These are phyloP conservation scores for Dendrobium nobile DNA, from an alignment of 106 monocot genomes.

Conservation along the genomic window DNA sequence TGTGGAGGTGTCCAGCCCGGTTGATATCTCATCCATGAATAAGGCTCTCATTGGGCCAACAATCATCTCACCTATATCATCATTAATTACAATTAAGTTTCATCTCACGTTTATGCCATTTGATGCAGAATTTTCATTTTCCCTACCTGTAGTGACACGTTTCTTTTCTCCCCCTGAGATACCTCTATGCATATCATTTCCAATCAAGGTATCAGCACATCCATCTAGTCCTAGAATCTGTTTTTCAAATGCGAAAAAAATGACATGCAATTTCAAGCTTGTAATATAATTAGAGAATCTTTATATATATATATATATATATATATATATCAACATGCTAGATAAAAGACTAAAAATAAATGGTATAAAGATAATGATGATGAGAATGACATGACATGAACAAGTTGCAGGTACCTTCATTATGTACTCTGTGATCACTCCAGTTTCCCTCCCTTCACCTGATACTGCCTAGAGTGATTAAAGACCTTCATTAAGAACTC, in stretches of 20 bases:
- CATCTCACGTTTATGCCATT: neutral
- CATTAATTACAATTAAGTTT: neutral
- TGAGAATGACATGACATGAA: too few species aligned
- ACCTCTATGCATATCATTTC: constrained; percentile 33
- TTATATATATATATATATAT: too few species aligned
- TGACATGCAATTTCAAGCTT: neutral
- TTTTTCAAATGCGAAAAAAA: neutral
- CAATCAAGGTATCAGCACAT: constrained; percentile 36
- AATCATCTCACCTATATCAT: constrained; percentile 10
- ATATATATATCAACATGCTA: neutral
- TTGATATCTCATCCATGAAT: constrained; percentile 28
- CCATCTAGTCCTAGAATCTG: constrained; percentile 37
- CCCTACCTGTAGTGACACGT: constrained; percentile 37
- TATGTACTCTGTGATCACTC: constrained; percentile 34
- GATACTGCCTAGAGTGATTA: constrained; percentile 17
- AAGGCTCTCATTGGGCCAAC: constrained; percentile 17
- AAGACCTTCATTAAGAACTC: neutral
- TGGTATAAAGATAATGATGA: too few species aligned
- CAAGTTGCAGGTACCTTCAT: constrained; percentile 17
- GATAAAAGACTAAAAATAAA: neutral
- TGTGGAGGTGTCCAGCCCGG: constrained; percentile 16
- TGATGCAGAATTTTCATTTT: neutral
- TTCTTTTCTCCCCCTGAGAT: constrained; percentile 42
- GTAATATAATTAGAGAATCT: neutral
- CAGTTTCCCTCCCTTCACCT: constrained; percentile 19